Percentiles rank a stretch among this genome's conserved stretches.
Conservation (phyloP, 106 monocot species). For the Triglochin maritima region DNA sequence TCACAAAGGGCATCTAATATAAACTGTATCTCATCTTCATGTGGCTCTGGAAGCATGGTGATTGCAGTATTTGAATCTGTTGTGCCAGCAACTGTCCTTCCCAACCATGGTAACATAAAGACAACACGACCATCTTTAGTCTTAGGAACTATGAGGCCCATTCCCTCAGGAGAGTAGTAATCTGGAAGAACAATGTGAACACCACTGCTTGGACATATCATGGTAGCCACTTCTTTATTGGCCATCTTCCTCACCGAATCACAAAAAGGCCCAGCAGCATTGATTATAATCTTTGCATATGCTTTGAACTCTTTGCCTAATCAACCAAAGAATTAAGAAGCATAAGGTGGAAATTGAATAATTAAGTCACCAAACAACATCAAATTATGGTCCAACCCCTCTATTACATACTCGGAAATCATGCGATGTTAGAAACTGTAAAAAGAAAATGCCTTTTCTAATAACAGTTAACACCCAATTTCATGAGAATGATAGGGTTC, state of each 20-base stretch:
- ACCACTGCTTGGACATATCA: constrained; percentile 92
- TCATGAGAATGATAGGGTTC: too few species aligned
- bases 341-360: too few species aligned
- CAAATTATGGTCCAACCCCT: too few species aligned
- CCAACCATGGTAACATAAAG: constrained; percentile 96
- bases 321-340: constrained; percentile 3
- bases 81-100: constrained; percentile 91
- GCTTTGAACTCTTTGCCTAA: constrained; percentile 85
- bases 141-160: constrained; percentile 98
- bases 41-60: constrained; percentile 92
- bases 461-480: too few species aligned
- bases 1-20: constrained; percentile 91
- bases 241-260: constrained; percentile 88
- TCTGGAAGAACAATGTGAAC: constrained; percentile 98
- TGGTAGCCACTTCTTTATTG: constrained; percentile 45
- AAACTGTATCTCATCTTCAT: constrained; percentile 99
- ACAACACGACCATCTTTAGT: constrained; percentile 97
- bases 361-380: too few species aligned
- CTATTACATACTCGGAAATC: too few species aligned
- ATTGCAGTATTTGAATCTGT: constrained; percentile 87
- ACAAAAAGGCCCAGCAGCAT: constrained; percentile 98
- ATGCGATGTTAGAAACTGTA: too few species aligned
- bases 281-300: constrained; percentile 80
- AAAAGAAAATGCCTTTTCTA: too few species aligned
- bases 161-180: constrained; percentile 98